Evolutionary conservation across 139 green algal genomes (phyloP).

Genomic region (Ettlia oleoabundans): DNA sequence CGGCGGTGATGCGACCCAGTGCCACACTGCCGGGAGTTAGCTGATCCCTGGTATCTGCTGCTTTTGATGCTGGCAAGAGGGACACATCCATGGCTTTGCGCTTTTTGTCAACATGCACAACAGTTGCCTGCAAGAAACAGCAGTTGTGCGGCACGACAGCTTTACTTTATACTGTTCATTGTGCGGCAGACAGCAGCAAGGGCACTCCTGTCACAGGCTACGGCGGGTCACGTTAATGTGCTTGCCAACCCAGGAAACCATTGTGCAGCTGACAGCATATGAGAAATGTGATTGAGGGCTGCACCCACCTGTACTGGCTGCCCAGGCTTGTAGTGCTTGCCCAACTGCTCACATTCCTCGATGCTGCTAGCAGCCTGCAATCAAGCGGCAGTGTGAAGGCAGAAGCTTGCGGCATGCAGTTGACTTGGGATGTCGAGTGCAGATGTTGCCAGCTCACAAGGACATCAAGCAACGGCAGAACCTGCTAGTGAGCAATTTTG

Average conservation of each 20-base stretch:
- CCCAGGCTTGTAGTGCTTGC: background rate
- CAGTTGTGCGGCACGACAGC: too few species aligned
- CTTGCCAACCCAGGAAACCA: too few species aligned
- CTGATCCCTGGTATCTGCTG: background rate
- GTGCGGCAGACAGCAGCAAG: too few species aligned
- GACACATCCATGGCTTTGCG: conserved; percentile 62
- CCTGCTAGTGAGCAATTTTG: background rate
- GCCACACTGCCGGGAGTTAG: conserved; percentile 56
- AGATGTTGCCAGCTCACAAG: too few species aligned
- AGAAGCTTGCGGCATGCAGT: background rate
- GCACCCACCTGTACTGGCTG: conserved; percentile 14
- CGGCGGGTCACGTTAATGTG: too few species aligned
- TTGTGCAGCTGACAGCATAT: too few species aligned
- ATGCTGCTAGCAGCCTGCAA: conserved; percentile 8
- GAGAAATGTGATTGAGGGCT: too few species aligned
- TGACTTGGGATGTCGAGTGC: too few species aligned
- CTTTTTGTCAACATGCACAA: conserved; percentile 44
- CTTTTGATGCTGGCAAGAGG: conserved; percentile 14
- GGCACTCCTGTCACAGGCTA: too few species aligned
- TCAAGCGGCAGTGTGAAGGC: background rate
- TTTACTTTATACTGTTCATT: too few species aligned
- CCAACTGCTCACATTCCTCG: conserved; percentile 15
- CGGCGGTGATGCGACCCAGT: conserved; percentile 50
- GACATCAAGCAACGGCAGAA: too few species aligned
- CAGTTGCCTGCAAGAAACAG: too few species aligned